Evolutionary conservation across 2,329 filamentous ascomycete species (phyloP), one percentile per base, ranked within the genome.

Genomic region (Penicillium hesseltinei): DNA sequence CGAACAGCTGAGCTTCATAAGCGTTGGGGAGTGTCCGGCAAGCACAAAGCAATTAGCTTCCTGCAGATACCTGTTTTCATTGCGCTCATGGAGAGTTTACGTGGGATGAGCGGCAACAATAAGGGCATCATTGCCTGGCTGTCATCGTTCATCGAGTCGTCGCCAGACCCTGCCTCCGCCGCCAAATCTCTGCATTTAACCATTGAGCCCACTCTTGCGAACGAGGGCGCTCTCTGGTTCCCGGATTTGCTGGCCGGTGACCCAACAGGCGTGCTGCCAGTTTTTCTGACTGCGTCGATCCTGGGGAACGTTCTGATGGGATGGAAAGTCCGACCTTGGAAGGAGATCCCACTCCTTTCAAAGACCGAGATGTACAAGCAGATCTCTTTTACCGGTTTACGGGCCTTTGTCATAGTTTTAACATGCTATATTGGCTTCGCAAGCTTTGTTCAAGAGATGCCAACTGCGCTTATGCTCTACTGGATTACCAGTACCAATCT

Each of bases 151-250:
- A 21, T 68, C 17, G 63, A 66, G n/a, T 53, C 57, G 23, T 49
- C 59, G n/a, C 50, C 57, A 19, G 54, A 54, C 9, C 48, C 52
- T 17, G 46, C 62, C 13, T 49, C 52, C 7, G 47, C 63, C 44
- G 54, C 59, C 13, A 51, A 64, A 25, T 51, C 69, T 38, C 57
- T 74, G 25, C 65, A 63, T 54, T 44, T 67, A 10, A 58, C 66
- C 4, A 44, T 80, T 33, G 81, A 85, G 61, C 78, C 79, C 3
- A 77, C 78, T 5, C 71, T 88, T 17, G 77, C 79, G 5, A 77
- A 69, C 8, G 84, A 86, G 71, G 84, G 84, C n/a, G 77, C 80
- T 3, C 73, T 85, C 2, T 88, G 84, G 84, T 86, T 86, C 55
- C 77, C 80, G 1, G 77, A 87, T 66, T 77, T 88, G 15, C 72